phyloP scores from a whole-genome alignment of 2,329 filamentous ascomycete species.

The Fusarium napiforme region DNA sequence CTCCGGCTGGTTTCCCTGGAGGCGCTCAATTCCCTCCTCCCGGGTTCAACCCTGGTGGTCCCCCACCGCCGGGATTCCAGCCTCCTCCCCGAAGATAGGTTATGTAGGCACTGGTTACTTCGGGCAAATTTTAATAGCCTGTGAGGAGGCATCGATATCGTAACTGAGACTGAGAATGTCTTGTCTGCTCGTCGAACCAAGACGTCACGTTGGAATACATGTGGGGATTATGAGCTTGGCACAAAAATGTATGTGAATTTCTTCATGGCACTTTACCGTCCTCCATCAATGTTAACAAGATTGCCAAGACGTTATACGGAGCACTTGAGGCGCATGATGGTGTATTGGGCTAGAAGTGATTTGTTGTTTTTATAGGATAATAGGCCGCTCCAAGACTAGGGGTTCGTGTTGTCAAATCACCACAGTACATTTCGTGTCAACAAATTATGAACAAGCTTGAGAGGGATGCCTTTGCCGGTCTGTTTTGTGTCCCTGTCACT shows the following conservation, averaged over 20 bases:
- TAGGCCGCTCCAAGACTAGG: conserved; percentile 21
- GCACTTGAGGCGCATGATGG: conserved; percentile 35
- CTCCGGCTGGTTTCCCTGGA: conserved; percentile 60
- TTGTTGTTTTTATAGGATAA: conserved; percentile 22
- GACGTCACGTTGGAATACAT: conserved; percentile 26
- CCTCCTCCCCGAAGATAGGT: conserved; percentile 71
- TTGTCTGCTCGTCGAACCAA: conserved; percentile 35
- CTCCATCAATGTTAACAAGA: conserved; percentile 43
- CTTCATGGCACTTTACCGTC: conserved; percentile 36
- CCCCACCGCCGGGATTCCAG: conserved; percentile 78
- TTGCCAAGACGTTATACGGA: conserved; percentile 36
- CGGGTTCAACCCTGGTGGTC: conserved; percentile 63
- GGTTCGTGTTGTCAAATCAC: conserved; percentile 19
- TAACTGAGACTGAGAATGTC: conserved; percentile 37
- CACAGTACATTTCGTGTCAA: neutral
- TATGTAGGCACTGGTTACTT: conserved; percentile 42
- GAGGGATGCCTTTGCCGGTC: neutral
- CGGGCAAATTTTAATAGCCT: conserved; percentile 40
- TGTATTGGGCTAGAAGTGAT: conserved; percentile 22
- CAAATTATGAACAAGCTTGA: neutral
- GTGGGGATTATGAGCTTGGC: conserved; percentile 41
- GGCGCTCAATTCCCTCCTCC: conserved; percentile 60
- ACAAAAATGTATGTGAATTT: conserved; percentile 48
- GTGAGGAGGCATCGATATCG: conserved; percentile 41
- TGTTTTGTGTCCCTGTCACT: neutral